Evolutionary conservation across 495 filamentous ascomycete species (phyloP).

Genomic region (Sporormia fimetaria): DNA sequence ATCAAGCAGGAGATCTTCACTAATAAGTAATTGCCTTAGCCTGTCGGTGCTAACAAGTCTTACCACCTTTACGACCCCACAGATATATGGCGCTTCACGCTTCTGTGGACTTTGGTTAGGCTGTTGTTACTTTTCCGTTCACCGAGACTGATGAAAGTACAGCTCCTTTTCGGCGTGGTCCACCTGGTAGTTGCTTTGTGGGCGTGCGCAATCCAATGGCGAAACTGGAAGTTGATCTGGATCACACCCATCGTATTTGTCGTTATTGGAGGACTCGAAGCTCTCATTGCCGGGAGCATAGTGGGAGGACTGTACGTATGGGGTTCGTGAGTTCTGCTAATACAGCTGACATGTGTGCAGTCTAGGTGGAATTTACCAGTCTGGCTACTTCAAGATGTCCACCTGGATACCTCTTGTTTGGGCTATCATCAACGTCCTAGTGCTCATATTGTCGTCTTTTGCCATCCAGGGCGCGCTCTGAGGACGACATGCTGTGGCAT

Average conservation of each 20-base stretch:
- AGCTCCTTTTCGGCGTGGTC: slow-evolving; percentile 52
- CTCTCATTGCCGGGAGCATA: slow-evolving; percentile 73
- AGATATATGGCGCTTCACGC: slow-evolving; percentile 87
- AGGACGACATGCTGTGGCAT: no score
- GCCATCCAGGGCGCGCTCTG: slow-evolving; percentile 89
- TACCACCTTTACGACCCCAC: slow-evolving; percentile 63
- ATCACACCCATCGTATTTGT: slow-evolving; percentile 63
- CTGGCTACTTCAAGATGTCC: slow-evolving; percentile 85
- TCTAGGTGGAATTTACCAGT: slow-evolving; percentile 74
- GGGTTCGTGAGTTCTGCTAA: neutral
- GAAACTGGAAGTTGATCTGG: slow-evolving; percentile 66
- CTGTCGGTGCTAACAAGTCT: slow-evolving; percentile 38
- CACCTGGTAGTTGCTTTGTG: slow-evolving; percentile 60
- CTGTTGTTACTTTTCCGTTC: no score
- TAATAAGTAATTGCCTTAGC: no score
- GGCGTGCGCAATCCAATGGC: slow-evolving; percentile 54
- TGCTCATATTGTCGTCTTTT: slow-evolving; percentile 88
- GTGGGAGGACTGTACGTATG: slow-evolving; percentile 76
- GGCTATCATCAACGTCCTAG: slow-evolving; percentile 78
- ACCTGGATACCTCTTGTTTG: slow-evolving; percentile 96
- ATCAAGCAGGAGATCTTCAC: no score
- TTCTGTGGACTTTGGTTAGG: slow-evolving; percentile 88
- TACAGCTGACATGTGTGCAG: slow-evolving; percentile 36
- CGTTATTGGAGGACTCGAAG: slow-evolving; percentile 67
- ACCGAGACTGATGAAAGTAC: no score